phyloP scores from a whole-genome alignment of 2,329 filamentous ascomycete genomes.

The Penicillium digitatum region DNA sequence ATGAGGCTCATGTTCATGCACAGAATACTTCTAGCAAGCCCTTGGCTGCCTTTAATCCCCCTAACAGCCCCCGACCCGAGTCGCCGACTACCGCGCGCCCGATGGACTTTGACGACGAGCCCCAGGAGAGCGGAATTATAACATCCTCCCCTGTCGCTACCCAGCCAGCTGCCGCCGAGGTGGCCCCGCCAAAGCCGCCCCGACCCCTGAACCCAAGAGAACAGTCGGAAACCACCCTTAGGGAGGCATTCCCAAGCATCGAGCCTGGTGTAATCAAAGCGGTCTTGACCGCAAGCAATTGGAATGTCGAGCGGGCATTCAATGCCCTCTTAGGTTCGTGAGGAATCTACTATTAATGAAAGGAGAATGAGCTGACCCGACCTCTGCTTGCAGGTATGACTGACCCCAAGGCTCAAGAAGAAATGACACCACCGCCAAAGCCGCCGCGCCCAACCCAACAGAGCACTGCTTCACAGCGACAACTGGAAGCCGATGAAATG shows the following conservation, averaged over 20 bases:
- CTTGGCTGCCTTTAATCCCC: constrained; percentile 20
- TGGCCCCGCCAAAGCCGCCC: constrained; percentile 74
- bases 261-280: constrained; percentile 79
- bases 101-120: constrained; percentile 57
- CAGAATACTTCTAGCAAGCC: constrained; percentile 38
- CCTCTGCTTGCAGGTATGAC: constrained; percentile 60
- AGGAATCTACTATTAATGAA: background rate
- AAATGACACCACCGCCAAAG: constrained; percentile 64
- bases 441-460: constrained; percentile 69
- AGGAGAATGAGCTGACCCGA: constrained; percentile 6
- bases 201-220: constrained; percentile 76
- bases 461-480: constrained; percentile 61
- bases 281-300: constrained; percentile 78
- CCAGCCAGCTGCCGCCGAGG: constrained; percentile 30
- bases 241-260: constrained; percentile 87
- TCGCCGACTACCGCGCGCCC: constrained; percentile 55
- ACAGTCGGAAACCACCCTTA: constrained; percentile 81
- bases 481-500: constrained; percentile 84
- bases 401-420: constrained; percentile 67
- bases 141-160: constrained; percentile 26
- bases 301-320: constrained; percentile 88
- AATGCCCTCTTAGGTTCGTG: constrained; percentile 78
- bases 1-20: constrained; percentile 22
- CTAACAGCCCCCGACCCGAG: constrained; percentile 43
- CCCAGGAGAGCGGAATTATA: constrained; percentile 42